A percentile compares a stretch with the other conserved stretches of the same genome.
phyloP scores from a whole-genome alignment of 2,329 filamentous ascomycete genomes.

The Calycina herbarum region DNA sequence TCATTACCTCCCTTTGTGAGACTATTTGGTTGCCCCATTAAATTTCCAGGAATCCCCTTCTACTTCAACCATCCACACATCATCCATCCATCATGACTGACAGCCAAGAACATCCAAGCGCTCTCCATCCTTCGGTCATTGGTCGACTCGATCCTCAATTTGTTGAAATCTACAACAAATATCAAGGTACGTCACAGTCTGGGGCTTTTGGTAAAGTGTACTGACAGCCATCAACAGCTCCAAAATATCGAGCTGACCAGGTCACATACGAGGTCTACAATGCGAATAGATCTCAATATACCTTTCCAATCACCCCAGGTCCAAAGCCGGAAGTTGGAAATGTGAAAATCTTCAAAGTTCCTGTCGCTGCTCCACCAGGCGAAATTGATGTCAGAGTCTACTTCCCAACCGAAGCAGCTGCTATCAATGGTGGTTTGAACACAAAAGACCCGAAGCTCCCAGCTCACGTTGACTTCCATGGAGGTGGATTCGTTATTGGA shows the following conservation, averaged over 20 bases:
- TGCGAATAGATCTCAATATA: slow-evolving; percentile 25
- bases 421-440: slow-evolving; percentile 17
- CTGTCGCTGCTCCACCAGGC: slow-evolving; percentile 23
- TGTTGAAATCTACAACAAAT: slow-evolving; percentile 27
- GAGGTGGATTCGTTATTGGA: slow-evolving; percentile 30
- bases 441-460: slow-evolving; percentile 22
- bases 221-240: slow-evolving; percentile 18
- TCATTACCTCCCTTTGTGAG: background rate
- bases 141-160: slow-evolving; percentile 28
- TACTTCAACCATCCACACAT: background rate
- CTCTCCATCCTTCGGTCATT: slow-evolving; percentile 24
- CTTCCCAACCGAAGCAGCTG: slow-evolving; percentile 23
- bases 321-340: slow-evolving; percentile 23
- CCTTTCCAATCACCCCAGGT: slow-evolving; percentile 23
- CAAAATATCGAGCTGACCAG: slow-evolving; percentile 26
- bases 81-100: slow-evolving; percentile 16
- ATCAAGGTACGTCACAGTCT: slow-evolving; percentile 23
- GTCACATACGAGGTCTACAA: slow-evolving; percentile 31
- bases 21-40: background rate
- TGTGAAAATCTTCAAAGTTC: slow-evolving; percentile 18
- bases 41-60: background rate
- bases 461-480: slow-evolving; percentile 28
- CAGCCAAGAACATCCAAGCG: slow-evolving; percentile 27
- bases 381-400: slow-evolving; percentile 26
- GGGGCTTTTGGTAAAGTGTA: background rate